A percentile compares a stretch with the other conserved stretches of the same genome.
Evolutionary conservation across 768 basidiomycete genomes (phyloP).

Genomic region (Xanthoconium purpureum): DNA sequence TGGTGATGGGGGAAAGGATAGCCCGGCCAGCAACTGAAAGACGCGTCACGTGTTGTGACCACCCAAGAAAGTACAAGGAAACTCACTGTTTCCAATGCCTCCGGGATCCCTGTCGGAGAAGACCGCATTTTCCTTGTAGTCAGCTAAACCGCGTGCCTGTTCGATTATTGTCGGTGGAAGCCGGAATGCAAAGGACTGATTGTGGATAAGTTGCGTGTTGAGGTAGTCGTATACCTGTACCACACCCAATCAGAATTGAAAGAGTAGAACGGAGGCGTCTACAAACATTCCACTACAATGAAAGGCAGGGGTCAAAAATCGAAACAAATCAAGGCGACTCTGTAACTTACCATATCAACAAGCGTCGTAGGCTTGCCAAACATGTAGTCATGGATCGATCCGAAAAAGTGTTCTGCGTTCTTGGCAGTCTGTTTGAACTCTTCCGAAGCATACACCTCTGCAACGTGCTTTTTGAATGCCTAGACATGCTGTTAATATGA

Average conservation of each 20-base stretch:
- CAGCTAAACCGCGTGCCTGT: constrained; percentile 66
- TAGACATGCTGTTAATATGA: constrained; percentile 22
- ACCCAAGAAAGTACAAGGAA: background rate
- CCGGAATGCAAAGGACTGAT: constrained; percentile 75
- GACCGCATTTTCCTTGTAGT: constrained; percentile 75
- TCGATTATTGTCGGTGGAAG: constrained; percentile 71
- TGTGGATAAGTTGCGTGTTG: constrained; percentile 74
- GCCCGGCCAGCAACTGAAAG: constrained; percentile 75
- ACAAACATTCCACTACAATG: constrained; percentile 69
- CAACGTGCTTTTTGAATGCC: constrained; percentile 67
- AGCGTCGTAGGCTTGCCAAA: constrained; percentile 62
- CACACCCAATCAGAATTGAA: constrained; percentile 13
- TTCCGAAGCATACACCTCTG: constrained; percentile 56
- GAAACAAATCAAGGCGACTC: background rate
- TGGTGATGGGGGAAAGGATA: constrained; percentile 66
- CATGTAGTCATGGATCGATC: constrained; percentile 60
- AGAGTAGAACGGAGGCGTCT: background rate
- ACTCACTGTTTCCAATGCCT: constrained; percentile 75
- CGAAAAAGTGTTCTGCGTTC: constrained; percentile 63
- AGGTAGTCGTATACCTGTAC: constrained; percentile 72
- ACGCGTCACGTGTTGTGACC: background rate
- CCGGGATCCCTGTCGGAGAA: constrained; percentile 61
- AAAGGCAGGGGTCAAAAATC: constrained; percentile 13
- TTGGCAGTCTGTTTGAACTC: constrained; percentile 60
- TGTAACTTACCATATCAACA: constrained; percentile 56